Base-by-base conservation (phyloP, 805 yeast genomes). In the Candida sphagnicola region DNA sequence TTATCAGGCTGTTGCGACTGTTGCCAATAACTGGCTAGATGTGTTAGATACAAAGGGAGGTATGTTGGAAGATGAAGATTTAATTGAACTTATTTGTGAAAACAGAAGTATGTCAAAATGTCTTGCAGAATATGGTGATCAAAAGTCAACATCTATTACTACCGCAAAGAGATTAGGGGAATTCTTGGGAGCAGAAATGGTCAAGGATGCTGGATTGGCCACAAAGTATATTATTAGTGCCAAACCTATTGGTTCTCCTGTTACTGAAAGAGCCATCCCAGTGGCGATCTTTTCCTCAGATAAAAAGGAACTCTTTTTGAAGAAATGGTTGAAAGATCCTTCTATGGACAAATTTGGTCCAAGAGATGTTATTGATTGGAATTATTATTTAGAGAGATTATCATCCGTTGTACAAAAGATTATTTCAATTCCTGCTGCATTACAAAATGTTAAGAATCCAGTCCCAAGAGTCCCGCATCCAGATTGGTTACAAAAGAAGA, bases 21-120 rank as follows among this genome's bases (percentile, higher is more conserved):
- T 93, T 17, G 98, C 99, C 1, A 85, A 91, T 51, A 79, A 95
- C 48, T 93, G 99, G 99, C 68, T 93, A 18, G 98, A 91, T 66
- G 95, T 93, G 4, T 64, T 93, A 39, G 96, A 89, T 38, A 79
- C 91, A 2, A 81, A 80, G 45, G 99, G 99, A 29, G 69, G 75
- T 1, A 82, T 84, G 72, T 69, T 93, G 19, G 96, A 90, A 56
- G 96, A 93, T 58, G 95, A 87, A 53, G 99, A 93, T 60, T 74
- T 93, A 48, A 85, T 95, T 50, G 96, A 84, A 51, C 77, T 93
- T 49, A 91, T 93, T 80, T 88, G 96, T 65, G 98, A 93, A 57
- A 91, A 93, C 57, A 82, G 93, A 68, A 80, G 87, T 56, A 91
- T 93, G 98, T 85, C 96, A 28, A 91, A 88, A 54, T 78, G 95